A percentile compares a stretch with the other conserved stretches of the same genome.
phyloP scores from a whole-genome alignment of 2,329 filamentous ascomycete genomes.

The Emergomyces africanus region DNA sequence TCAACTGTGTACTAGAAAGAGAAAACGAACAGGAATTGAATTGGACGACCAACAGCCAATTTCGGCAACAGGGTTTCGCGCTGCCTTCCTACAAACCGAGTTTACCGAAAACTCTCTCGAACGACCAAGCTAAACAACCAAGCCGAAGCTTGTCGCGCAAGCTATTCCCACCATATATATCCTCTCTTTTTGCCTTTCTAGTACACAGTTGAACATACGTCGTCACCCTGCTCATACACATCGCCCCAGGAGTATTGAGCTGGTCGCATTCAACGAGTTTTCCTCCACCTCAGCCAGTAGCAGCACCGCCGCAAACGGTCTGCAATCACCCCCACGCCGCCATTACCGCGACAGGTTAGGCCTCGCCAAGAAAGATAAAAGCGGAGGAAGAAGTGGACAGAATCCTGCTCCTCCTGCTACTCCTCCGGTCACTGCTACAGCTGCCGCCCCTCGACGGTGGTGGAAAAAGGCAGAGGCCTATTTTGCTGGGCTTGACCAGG shows the following conservation, averaged over 20 bases:
- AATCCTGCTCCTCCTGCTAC: background rate
- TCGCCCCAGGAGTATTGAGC: constrained; percentile 8
- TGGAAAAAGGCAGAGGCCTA: background rate
- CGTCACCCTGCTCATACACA: constrained; percentile 9
- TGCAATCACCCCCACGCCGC: background rate
- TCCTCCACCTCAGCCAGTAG: background rate
- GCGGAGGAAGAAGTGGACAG: background rate
- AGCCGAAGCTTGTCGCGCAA: background rate
- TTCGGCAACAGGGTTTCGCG: background rate
- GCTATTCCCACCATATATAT: too few species aligned
- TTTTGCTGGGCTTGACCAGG: background rate
- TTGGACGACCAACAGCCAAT: too few species aligned
- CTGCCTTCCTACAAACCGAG: background rate
- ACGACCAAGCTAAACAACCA: background rate
- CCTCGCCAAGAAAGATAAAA: background rate
- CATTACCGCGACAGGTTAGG: background rate
- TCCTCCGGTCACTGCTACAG: background rate
- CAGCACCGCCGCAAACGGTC: background rate
- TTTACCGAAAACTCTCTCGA: background rate
- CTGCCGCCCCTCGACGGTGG: background rate
- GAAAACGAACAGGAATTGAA: too few species aligned
- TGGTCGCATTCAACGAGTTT: constrained; percentile 10
- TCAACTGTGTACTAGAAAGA: too few species aligned
- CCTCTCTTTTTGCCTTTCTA: background rate
- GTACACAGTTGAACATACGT: background rate